A percentile compares a stretch with the other conserved stretches of the same genome.
Evolutionary conservation across 208 protist species (phyloP).

Genomic region (Naegleria lovaniensis): DNA sequence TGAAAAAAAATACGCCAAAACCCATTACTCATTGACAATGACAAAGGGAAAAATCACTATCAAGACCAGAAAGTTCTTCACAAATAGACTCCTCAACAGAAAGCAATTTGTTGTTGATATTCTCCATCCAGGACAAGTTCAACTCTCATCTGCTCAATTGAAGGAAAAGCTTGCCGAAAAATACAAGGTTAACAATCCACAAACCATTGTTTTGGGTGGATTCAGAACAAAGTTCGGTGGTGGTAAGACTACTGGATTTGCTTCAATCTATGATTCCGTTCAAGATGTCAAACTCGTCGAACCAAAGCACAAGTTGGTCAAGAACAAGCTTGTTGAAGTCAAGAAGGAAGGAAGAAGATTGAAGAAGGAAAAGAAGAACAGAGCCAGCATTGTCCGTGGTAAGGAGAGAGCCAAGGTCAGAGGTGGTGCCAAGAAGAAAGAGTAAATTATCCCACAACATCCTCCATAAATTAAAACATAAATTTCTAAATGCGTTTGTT

Average conservation of each 20-base stretch:
- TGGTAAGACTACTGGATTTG: constrained; percentile 96
- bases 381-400: constrained; percentile 94
- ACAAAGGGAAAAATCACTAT: constrained; percentile 59
- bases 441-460: too few relatives aligned
- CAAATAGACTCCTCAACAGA: constrained; percentile 97
- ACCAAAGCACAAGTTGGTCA: constrained; percentile 93
- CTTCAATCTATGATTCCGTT: constrained; percentile 97
- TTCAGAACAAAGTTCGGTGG: constrained; percentile 98
- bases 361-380: constrained; percentile 98
- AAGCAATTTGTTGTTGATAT: constrained; percentile 94
- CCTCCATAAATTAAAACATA: too few relatives aligned
- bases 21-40: not conserved
- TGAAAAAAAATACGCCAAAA: not conserved
- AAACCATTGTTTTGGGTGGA: constrained; percentile 91
- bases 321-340: constrained; percentile 79
- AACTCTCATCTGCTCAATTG: constrained; percentile 85
- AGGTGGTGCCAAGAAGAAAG: constrained; percentile 70
- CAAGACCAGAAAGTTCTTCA: constrained; percentile 96
- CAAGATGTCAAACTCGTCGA: constrained; percentile 87
- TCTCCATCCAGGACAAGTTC: constrained; percentile 65
- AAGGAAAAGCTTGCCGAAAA: constrained; percentile 87
- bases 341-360: constrained; percentile 83
- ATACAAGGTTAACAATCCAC: constrained; percentile 92
- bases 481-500: too few relatives aligned
- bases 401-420: constrained; percentile 87